A percentile compares a stretch with the other conserved stretches of the same genome.
phyloP scores from a whole-genome alignment of 495 filamentous ascomycete genomes.

The Penicillium desertorum region DNA sequence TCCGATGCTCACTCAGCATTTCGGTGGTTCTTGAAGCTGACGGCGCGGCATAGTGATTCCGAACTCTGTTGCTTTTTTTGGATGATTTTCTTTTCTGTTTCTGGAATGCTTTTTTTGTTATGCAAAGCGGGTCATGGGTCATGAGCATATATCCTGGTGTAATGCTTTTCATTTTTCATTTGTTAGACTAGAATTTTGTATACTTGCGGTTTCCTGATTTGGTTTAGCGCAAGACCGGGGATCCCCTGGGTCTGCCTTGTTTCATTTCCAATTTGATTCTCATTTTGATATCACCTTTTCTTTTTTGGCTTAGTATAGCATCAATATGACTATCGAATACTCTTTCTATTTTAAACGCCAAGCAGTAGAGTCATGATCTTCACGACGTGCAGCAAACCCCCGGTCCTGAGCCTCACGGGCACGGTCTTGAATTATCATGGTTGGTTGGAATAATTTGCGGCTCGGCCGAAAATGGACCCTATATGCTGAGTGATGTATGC shows the following conservation, averaged over 20 bases:
- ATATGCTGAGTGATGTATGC: conserved; percentile 7
- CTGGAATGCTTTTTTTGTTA: not conserved
- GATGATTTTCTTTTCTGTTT: not conserved
- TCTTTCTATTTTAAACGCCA: conserved; percentile 6
- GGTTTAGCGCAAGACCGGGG: conserved; percentile 7
- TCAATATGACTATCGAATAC: not conserved
- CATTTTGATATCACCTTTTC: not conserved
- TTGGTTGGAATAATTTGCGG: conserved; percentile 9
- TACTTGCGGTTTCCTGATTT: conserved; percentile 12
- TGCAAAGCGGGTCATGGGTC: conserved; percentile 11
- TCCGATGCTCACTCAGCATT: conserved; percentile 8
- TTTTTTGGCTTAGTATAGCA: conserved; percentile 3
- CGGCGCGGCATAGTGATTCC: conserved; percentile 3
- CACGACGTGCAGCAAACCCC: conserved; percentile 13
- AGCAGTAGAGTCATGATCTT: conserved; percentile 17
- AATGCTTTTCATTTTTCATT: conserved; percentile 1
- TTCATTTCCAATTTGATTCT: not conserved
- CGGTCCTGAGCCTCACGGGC: conserved; percentile 17
- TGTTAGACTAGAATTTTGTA: conserved; percentile 11
- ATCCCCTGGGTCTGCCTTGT: conserved; percentile 1
- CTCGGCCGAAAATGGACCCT: conserved; percentile 1
- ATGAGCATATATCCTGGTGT: conserved; percentile 12
- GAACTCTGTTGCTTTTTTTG: conserved; percentile 8
- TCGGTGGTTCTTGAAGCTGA: conserved; percentile 10
- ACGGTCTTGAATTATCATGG: not conserved